Percentiles rank a stretch among this genome's conserved stretches.
phyloP scores from a whole-genome alignment of 2,329 filamentous ascomycete genomes.

The Grosmannia serpens region DNA sequence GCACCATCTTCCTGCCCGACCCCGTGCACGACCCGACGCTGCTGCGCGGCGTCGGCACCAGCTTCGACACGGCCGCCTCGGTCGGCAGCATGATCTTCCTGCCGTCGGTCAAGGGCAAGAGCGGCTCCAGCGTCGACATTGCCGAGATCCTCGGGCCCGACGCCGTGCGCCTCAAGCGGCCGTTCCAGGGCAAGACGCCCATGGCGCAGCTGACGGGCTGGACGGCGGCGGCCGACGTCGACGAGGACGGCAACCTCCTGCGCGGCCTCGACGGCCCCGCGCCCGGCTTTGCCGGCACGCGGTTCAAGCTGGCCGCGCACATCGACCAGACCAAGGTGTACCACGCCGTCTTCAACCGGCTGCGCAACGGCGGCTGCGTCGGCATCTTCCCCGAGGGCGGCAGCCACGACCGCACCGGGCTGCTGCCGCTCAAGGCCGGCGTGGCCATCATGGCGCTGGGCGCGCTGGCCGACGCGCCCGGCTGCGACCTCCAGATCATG shows the following conservation, averaged over 20 bases:
- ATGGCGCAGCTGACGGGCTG: conserved; percentile 73
- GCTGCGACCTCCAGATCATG: conserved; percentile 86
- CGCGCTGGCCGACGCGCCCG: conserved; percentile 70
- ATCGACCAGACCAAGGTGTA: conserved; percentile 93
- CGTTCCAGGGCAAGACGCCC: conserved; percentile 67
- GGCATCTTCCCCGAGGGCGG: conserved; percentile 97
- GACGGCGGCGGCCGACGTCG: conserved; percentile 40
- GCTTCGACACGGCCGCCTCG: conserved; percentile 69
- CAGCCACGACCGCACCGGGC: conserved; percentile 85
- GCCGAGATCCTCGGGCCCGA: conserved; percentile 67
- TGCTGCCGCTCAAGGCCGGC: conserved; percentile 88
- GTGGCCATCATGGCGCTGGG: conserved; percentile 97
- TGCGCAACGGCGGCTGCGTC: conserved; percentile 75
- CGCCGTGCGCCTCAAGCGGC: conserved; percentile 76
- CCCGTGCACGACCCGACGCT: conserved; percentile 75
- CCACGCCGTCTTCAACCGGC: conserved; percentile 76
- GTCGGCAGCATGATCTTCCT: conserved; percentile 76
- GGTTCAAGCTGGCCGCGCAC: conserved; percentile 81
- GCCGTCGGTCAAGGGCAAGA: conserved; percentile 67
- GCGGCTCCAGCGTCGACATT: conserved; percentile 73
- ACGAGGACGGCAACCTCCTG: conserved; percentile 51
- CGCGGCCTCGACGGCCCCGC: conserved; percentile 41
- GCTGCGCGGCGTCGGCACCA: conserved; percentile 65
- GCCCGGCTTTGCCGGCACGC: conserved; percentile 61
- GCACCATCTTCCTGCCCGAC: conserved; percentile 80